Base-by-base conservation (phyloP, 345 rosid species). In the Sonneratia caseolaris region DNA sequence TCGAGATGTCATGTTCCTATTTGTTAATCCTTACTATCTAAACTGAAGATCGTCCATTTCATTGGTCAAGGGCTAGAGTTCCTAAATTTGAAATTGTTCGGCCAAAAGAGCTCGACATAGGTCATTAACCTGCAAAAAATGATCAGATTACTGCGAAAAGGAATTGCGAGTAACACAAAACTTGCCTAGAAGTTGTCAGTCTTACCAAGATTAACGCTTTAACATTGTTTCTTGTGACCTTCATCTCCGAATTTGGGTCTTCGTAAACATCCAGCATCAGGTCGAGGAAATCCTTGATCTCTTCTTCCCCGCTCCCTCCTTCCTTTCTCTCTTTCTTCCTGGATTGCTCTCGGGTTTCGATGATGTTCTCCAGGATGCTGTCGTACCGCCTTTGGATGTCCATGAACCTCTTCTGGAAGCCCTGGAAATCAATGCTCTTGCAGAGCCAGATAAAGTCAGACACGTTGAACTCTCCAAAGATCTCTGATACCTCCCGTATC, bases 381-480 rank as follows among this genome's bases (percentile, higher is more conserved):
- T 80, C 83, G 9, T 67, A 81, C 73, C 85, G 73, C 11, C 49
- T 42, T 45, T 77, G 75, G 1, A 77, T 72, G 36, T 79, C 78
- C 71, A 75, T 71, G 7, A 77, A 57, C 66, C 84, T 79, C 72
- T 64, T 74, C 45, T 61, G 64, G 24, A 73, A 75, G 0, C 87
- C 89, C 69, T 82, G 79, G 37, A 86, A 59, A 47, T 86, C 83
- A 0, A 80, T 21, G 22, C 77, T 72, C 72, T 71, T 84, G 64
- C 69, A 79, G 11, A 86, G 69, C 87, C 86, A 83, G 18, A 86
- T 73, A 32, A 77, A 66, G 43, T 86, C 89, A 7, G 84, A 86
- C 18, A 82, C 55, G 37, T 83, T 82, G 72, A 86, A 82, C 61
- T 80, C 84, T 3, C 86, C 87, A 7, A 83, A 83, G 15, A 86